These are phyloP conservation scores for Geosmithia flava DNA, from an alignment of 2,329 filamentous ascomycete genomes.

Conservation along the genomic window DNA sequence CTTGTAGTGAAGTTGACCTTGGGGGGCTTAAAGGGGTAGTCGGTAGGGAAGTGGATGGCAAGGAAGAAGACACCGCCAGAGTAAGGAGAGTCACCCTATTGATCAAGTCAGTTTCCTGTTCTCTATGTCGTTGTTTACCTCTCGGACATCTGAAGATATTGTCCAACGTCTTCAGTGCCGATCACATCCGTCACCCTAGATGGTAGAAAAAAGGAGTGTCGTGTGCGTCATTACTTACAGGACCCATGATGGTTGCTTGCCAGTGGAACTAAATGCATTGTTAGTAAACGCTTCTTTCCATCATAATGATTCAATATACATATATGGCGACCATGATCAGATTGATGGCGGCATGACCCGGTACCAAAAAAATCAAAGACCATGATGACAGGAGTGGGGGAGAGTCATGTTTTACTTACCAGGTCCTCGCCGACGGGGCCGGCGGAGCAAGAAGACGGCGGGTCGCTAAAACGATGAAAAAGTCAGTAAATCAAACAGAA, in stretches of 20 bases:
- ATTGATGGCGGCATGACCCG: neutral
- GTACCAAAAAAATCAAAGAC: neutral
- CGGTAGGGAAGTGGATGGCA: constrained; percentile 96
- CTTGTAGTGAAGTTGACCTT: constrained; percentile 99
- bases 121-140: no score
- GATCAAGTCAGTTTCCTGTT: constrained; percentile 13
- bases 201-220: neutral
- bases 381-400: constrained; percentile 5
- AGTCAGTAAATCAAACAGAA: neutral
- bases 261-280: constrained; percentile 82
- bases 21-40: constrained; percentile 99
- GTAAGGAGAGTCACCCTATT: constrained; percentile 87
- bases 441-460: constrained; percentile 96
- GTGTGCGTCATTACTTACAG: constrained; percentile 47
- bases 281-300: neutral
- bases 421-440: constrained; percentile 94
- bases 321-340: neutral
- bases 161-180: no score
- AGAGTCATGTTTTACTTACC: constrained; percentile 47
- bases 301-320: neutral
- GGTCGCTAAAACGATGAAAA: constrained; percentile 53
- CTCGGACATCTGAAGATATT: neutral
- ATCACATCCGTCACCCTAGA: neutral
- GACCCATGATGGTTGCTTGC: constrained; percentile 99
- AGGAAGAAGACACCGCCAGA: constrained; percentile 98